phyloP scores from a whole-genome alignment of 441 rosid genomes.

The Syzygium syzygioides region DNA sequence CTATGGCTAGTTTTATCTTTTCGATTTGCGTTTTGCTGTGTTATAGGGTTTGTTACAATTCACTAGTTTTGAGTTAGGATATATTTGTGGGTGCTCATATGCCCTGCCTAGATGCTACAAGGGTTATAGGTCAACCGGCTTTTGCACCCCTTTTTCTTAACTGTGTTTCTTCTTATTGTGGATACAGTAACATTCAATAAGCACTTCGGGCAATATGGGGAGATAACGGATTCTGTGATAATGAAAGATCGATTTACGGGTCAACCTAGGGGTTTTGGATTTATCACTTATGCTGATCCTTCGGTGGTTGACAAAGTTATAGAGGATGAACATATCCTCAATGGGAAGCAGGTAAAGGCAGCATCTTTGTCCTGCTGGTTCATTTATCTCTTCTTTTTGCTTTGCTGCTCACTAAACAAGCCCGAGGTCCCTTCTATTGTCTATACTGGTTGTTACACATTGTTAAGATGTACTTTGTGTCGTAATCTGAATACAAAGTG shows the following conservation, averaged over 20 bases:
- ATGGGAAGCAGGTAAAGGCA: slow-evolving; percentile 66
- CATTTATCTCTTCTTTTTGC: background rate
- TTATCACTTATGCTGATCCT: slow-evolving; percentile 86
- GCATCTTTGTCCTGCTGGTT: background rate
- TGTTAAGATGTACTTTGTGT: background rate
- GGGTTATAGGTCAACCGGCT: background rate
- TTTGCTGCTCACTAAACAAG: background rate
- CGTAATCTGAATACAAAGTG: background rate
- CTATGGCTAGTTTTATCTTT: background rate
- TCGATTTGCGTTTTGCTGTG: background rate
- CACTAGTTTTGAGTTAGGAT: background rate
- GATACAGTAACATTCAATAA: slow-evolving; percentile 58
- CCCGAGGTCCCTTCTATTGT: background rate
- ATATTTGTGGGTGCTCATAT: background rate
- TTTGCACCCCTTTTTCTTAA: background rate
- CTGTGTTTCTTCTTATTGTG: background rate
- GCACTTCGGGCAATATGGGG: slow-evolving; percentile 82
- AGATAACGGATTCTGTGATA: slow-evolving; percentile 81
- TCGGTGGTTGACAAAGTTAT: slow-evolving; percentile 81
- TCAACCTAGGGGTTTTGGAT: slow-evolving; percentile 92
- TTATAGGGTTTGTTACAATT: background rate
- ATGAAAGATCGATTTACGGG: slow-evolving; percentile 88
- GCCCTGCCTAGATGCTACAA: background rate
- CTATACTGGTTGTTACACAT: background rate
- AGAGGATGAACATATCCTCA: slow-evolving; percentile 62